Evolutionary conservation across 2,329 filamentous ascomycete species (phyloP), one percentile per base, ranked within the genome.

Genomic region (Aquanectria penicillioides): DNA sequence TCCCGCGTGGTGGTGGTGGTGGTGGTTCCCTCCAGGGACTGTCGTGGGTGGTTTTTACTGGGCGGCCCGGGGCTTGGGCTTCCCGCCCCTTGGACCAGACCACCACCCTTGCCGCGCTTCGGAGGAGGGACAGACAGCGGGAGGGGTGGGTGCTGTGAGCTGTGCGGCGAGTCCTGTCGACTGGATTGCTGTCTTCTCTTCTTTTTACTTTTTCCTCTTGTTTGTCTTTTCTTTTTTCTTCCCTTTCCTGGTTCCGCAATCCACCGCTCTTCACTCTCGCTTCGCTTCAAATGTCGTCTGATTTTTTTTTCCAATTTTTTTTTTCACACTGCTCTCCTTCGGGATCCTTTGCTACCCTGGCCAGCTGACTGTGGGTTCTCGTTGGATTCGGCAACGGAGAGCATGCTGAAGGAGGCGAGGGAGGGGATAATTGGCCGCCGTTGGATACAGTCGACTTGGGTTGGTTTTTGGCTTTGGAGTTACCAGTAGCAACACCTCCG

Each of bases 101-200:
- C 50, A 25, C 48, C 41, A 31, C 33, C 26, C 37, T 46, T 23
- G 41, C 40, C 41, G 37, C n/a, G n/a, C n/a, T n/a, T n/a, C n/a
- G n/a, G n/a, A n/a, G n/a, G n/a, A n/a, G n/a, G n/a, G n/a, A n/a
- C n/a, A n/a, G n/a, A n/a, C n/a, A n/a, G n/a, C 51, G 37, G 44
- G 55, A 46, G 55, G 64, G 63, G 65, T 50, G 25, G 43, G 18
- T 51, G 44, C 23, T 29, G 34, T 47, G n/a, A 26, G 52, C 57
- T 60, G 23, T 57, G 51, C 65, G 56, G 51, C 55, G 33, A 48
- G n/a, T 67, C 60, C 57, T 48, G 63, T 68, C 54, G 47, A 51
- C 61, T 52, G 59, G 44, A 51, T 60, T 52, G 26, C 29, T 34
- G 48, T 34, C 44, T 36, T 49, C 34, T 37, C 46, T 28, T 34